A percentile compares a stretch with the other conserved stretches of the same genome.
phyloP scores from a whole-genome alignment of 2,329 filamentous ascomycete species.

The Cytospora leucostoma region DNA sequence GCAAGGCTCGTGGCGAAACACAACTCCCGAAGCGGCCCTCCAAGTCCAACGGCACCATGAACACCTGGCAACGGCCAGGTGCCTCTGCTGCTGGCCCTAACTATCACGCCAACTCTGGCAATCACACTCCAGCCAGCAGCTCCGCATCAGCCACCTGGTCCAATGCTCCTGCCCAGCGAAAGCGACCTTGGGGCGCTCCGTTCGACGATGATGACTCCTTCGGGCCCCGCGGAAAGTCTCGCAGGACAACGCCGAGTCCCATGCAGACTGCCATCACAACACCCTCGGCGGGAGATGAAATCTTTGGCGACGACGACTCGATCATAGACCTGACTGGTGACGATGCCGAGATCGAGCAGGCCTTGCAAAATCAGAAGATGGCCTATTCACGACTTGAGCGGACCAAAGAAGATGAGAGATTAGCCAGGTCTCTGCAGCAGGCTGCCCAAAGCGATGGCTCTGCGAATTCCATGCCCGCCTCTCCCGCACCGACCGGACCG shows the following conservation, averaged over 20 bases:
- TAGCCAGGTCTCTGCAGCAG: slow-evolving; percentile 28
- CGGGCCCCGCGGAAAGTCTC: slow-evolving; percentile 23
- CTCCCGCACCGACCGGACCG: slow-evolving; percentile 18
- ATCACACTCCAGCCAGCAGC: slow-evolving; percentile 21
- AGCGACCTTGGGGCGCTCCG: slow-evolving; percentile 19
- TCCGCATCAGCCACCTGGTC: slow-evolving; percentile 7
- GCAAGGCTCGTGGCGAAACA: slow-evolving; percentile 19
- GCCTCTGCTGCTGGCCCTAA: slow-evolving; percentile 9
- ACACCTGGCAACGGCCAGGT: slow-evolving; percentile 5
- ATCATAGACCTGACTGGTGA: slow-evolving; percentile 48
- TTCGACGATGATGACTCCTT: slow-evolving; percentile 21
- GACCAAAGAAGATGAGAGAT: slow-evolving; percentile 39
- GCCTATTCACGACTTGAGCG: slow-evolving; percentile 43
- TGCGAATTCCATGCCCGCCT: neutral
- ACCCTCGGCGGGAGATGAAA: slow-evolving; percentile 16
- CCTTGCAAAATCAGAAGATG: slow-evolving; percentile 35
- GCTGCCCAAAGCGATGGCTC: slow-evolving; percentile 7
- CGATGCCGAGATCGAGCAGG: slow-evolving; percentile 30
- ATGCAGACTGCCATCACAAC: slow-evolving; percentile 20
- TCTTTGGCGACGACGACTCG: slow-evolving; percentile 29
- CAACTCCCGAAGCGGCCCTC: slow-evolving; percentile 3
- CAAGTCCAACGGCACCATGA: slow-evolving; percentile 13
- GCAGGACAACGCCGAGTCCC: slow-evolving; percentile 29
- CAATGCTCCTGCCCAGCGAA: slow-evolving; percentile 13
- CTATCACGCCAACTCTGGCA: slow-evolving; percentile 7